Conservation (phyloP, 768 basidiomycete genomes). For the Thelephora ganbajun region DNA sequence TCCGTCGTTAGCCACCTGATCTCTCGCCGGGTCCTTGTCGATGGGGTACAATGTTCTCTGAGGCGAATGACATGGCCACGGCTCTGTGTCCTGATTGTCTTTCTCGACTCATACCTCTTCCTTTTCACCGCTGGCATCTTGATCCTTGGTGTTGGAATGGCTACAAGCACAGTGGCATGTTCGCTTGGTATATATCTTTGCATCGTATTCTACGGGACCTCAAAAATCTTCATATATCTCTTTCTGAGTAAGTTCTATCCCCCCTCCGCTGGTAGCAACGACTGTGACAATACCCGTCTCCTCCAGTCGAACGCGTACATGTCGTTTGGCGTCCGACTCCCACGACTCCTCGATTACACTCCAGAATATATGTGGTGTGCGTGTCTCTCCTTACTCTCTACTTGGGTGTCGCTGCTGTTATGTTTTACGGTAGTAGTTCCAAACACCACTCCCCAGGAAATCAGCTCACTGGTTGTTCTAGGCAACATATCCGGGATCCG, state of each 20-base stretch:
- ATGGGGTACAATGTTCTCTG: no score
- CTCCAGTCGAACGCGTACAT: conserved; percentile 30
- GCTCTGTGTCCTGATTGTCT: no score
- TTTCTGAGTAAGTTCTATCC: conserved; percentile 22
- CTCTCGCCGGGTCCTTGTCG: no score
- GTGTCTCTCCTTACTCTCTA: conserved; percentile 23
- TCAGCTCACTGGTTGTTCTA: neutral
- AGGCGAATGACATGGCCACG: no score
- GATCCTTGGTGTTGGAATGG: conserved; percentile 30
- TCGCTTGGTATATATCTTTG: conserved; percentile 29
- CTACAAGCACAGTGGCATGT: conserved; percentile 22
- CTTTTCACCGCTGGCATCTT: conserved; percentile 21
- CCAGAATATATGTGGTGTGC: conserved; percentile 28
- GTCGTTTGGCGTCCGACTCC: conserved; percentile 28
- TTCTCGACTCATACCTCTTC: no score
- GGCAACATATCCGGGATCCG: conserved; percentile 14
- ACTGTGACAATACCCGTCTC: neutral
- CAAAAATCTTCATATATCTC: conserved; percentile 33
- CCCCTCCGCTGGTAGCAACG: neutral
- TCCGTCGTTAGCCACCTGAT: no score
- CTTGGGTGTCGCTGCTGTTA: conserved; percentile 22
- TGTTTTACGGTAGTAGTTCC: conserved; percentile 23
- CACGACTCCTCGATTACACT: conserved; percentile 20
- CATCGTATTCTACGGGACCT: conserved; percentile 25
- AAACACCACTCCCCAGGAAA: neutral